These are phyloP conservation scores for Leccinum broughii DNA, from an alignment of 768 basidiomycete genomes.

Conservation along the genomic window DNA sequence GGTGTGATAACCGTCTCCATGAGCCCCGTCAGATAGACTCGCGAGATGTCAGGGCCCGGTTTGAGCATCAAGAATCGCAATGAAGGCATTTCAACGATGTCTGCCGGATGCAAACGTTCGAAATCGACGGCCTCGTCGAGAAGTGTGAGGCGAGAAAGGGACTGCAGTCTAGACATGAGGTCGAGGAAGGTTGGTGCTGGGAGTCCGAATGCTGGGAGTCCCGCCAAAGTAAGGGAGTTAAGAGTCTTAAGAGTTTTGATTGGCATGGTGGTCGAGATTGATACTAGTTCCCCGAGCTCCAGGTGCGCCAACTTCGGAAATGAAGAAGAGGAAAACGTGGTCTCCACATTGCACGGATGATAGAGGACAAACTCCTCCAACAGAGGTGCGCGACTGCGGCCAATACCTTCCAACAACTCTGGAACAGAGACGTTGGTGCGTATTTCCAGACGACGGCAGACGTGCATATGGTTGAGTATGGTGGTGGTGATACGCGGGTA, in stretches of 20 bases:
- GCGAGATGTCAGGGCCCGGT: conserved; percentile 31
- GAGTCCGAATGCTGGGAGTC: conserved; percentile 24
- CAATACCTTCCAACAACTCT: conserved; percentile 26
- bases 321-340: conserved; percentile 17
- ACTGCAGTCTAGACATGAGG: conserved; percentile 24
- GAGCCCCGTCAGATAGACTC: conserved; percentile 26
- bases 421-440: conserved; percentile 26
- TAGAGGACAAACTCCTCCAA: conserved; percentile 27
- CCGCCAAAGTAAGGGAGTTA: conserved; percentile 26
- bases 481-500: conserved; percentile 24
- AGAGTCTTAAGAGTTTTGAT: conserved; percentile 19
- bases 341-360: conserved; percentile 20
- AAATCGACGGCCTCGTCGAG: conserved; percentile 32
- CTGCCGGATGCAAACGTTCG: conserved; percentile 11
- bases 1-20: conserved; percentile 27
- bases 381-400: conserved; percentile 24
- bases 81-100: conserved; percentile 19
- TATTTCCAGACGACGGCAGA: conserved; percentile 29
- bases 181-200: conserved; percentile 21
- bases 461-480: conserved; percentile 30
- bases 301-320: conserved; percentile 25
- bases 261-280: conserved; percentile 20
- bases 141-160: conserved; percentile 26
- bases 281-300: conserved; percentile 24
- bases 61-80: conserved; percentile 22